Base-by-base conservation (phyloP, 2,329 filamentous ascomycete genomes). In the Trichoderma oligosporum region DNA sequence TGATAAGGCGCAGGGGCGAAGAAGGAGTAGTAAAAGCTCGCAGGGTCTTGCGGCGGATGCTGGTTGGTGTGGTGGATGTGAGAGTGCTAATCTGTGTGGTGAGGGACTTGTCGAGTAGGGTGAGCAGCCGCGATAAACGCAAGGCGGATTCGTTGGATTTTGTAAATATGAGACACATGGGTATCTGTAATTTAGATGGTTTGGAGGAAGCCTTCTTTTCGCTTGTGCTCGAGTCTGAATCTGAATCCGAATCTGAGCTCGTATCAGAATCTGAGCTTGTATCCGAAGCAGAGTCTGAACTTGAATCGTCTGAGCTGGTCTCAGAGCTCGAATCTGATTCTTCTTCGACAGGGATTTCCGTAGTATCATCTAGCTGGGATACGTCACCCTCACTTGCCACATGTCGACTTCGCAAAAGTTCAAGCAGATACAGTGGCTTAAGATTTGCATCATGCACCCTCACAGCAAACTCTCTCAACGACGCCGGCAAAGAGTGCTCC, bases 111-210 rank as follows among this genome's bases (percentile, higher is more conserved):
- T 83, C 78, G 20, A 96, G 77, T 1, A 92, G 76, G 1, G 78
- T 75, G 9, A 97, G 78, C 0, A 97, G 83, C 18, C 90, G 87
- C 1, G 88, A 85, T n/a, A 97, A 81, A 58, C 94, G 88, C n/a
- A 89, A 81, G 1, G 93, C 90, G 16, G 87, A 84, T 70, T 96
- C 91, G 68, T 93, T 96, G 57, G 89, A 95, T 65, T 91, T 91
- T 45, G 91, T 92, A 70, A 97, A 97, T 62, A 97, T 85, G 33
- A 97, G 79, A 9, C 87, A 83, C 3, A 75, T 75, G 27, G 77
- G 74, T 16, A 70, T 59, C 36, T 60, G 63, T 11, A 41, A 59
- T 35, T 62, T 66, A 54, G 9, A 16, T 1, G 39, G 3, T 3
- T n/a, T 11, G 16, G 41, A n/a, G 4, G 1, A 4, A 24, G 38